Evolutionary conservation across 306 rosid species (phyloP).

Genomic region (Rubus idaeus): DNA sequence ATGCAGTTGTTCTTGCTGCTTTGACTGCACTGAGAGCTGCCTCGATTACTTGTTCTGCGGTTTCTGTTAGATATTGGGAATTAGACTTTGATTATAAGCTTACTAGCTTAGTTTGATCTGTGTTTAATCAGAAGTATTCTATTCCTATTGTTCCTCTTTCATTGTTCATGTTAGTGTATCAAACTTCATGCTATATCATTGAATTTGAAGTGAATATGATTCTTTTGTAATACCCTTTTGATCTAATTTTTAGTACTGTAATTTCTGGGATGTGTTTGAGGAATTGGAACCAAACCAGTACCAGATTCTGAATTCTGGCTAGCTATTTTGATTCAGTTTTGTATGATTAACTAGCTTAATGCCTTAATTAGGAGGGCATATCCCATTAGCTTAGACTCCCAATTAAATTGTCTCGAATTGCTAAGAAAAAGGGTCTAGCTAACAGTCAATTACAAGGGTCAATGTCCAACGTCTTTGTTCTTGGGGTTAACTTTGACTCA

Average conservation of each 20-base stretch:
- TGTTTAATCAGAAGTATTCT: no score
- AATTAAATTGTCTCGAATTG: neutral
- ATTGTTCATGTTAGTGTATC: neutral
- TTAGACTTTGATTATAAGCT: neutral
- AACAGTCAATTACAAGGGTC: conserved; percentile 5
- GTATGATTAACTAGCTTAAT: neutral
- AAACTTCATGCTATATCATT: neutral
- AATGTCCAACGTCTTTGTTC: neutral
- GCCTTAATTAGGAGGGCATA: neutral
- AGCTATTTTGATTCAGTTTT: neutral
- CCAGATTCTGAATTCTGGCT: neutral
- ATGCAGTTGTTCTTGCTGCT: conserved; percentile 73
- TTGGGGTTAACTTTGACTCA: neutral
- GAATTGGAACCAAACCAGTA: neutral
- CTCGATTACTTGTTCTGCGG: conserved; percentile 58
- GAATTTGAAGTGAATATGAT: neutral
- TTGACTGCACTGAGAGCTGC: conserved; percentile 44
- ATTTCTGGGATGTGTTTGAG: neutral
- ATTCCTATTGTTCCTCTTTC: neutral
- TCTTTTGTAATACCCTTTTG: neutral
- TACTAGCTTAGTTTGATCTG: neutral
- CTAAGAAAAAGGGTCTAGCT: neutral
- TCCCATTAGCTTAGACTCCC: neutral
- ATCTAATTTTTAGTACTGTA: neutral
- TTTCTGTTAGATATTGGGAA: conserved; percentile 30